Conservation (phyloP, 2,329 filamentous ascomycete species). For the Epichloe uncinata region DNA sequence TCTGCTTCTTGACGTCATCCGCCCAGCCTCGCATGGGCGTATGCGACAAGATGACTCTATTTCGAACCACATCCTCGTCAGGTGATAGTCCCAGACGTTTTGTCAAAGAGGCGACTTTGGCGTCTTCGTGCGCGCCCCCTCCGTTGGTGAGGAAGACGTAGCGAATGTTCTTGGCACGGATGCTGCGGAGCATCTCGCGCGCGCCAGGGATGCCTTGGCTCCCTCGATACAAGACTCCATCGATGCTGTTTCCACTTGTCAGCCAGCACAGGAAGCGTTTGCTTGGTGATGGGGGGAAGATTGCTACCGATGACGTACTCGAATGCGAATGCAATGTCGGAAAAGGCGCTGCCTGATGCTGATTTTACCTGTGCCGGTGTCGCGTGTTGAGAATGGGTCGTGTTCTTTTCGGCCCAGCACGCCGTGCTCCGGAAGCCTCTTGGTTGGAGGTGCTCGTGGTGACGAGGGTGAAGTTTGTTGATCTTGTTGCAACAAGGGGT, state of each 20-base stretch:
- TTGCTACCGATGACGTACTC: conserved; percentile 15
- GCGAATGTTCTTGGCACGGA: conserved; percentile 64
- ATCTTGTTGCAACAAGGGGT: neutral
- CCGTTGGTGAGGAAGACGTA: conserved; percentile 96
- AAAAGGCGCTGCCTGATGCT: conserved; percentile 11
- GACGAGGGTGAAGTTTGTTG: neutral
- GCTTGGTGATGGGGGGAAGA: neutral
- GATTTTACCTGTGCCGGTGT: conserved; percentile 6
- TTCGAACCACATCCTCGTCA: conserved; percentile 21
- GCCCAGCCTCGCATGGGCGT: conserved; percentile 63
- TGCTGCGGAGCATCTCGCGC: conserved; percentile 54
- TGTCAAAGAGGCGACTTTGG: conserved; percentile 21
- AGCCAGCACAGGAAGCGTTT: neutral
- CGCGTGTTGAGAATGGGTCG: neutral
- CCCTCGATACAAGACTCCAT: conserved; percentile 85
- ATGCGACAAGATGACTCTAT: conserved; percentile 59
- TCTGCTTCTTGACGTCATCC: conserved; percentile 27
- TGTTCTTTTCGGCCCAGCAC: neutral
- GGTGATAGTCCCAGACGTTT: conserved; percentile 18
- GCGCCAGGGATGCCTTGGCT: conserved; percentile 69
- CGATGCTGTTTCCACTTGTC: conserved; percentile 41
- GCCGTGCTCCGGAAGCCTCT: conserved; percentile 1
- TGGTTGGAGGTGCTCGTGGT: neutral
- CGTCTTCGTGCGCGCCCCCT: conserved; percentile 65
- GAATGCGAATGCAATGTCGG: conserved; percentile 25